Base-by-base conservation (phyloP, 768 basidiomycete species). In the Leccinum boreale region DNA sequence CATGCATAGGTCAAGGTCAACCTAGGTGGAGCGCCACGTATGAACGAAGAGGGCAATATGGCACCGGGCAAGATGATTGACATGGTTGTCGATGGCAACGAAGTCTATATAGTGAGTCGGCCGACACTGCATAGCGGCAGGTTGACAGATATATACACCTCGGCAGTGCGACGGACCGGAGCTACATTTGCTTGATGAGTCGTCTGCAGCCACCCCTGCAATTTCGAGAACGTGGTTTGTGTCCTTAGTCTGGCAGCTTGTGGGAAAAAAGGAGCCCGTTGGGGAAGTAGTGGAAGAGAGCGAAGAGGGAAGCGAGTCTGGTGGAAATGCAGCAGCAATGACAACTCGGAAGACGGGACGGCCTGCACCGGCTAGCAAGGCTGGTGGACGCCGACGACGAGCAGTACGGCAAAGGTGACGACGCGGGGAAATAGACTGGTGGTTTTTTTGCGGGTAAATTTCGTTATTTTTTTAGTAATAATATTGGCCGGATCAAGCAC, bases 51-150 rank as follows among this genome's bases (percentile, higher is more conserved):
- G 53, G 87, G 86, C 4, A 79, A 81, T 57, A 60, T 71, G 17
- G 67, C 75, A 23, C 69, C 72, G 29, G 81, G 79, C 8, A 82
- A 79, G 69, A 80, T 75, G 74, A 75, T 93, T 58, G 91, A 94
- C 58, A 85, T 93, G 85, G 79, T 92, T 19, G 92, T 95, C 11
- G 89, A 92, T 58, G 85, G 85, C 46, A 75, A 81, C 45, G 68
- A 85, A 36, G 90, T 94, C 42, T 94, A 82, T 73, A 79, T 93
- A 56, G 90, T 92, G 68, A 70, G 89, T 80, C 49, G 36, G 56
- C 52, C 55, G 64, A 61, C 54, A 58, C 29, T 35, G 50, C 28
- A 39, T 50, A n/a, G 58, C 54, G 52, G 56, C 21, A 46, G 26
- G 47, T 50, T 64, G 55, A 69, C 36, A 45, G 42, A 55, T 33